Evolutionary conservation across 179 eudicot genomes (phyloP), one percentile per base, ranked within the genome.

Genomic region (Silene noctiflora): DNA sequence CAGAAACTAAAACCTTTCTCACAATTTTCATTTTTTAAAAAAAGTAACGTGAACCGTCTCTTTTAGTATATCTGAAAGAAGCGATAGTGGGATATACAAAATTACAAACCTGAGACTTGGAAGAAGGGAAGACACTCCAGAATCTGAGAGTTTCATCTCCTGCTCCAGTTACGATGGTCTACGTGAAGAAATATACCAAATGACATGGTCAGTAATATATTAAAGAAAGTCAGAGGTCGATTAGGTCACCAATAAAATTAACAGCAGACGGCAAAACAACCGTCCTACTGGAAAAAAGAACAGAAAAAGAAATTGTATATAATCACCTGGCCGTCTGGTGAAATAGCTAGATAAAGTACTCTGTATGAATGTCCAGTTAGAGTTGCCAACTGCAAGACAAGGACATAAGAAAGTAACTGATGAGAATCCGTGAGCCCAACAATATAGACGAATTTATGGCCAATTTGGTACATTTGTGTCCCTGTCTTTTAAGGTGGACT

Each of bases 91-190:
- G 21, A 16, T 33, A 17, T 42, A 44, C 59, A n/a, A n/a, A n/a
- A n/a, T n/a, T n/a, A n/a, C n/a, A 13, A 44, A 69, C 75, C 91
- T 91, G 96, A 82, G 96, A 91, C 78, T 92, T 94, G 16, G 96
- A 91, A 68, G 97, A 92, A 76, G 98, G 98, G 81, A 94, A 94
- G 61, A 92, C 95, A 74, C 89, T 92, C 98, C 98, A 94, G 83
- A 94, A 94, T 82, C 97, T 79, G 24, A 94, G 96, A 20, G 98
- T 94, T 84, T 94, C 98, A 77, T 94, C 98, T 80, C 98, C 98
- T 25, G 98, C 98, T 76, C 98, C 98, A 7, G 98, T 94, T 44
- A 92, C 98, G 77, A 94, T 92, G 60, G 97, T 92, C 98, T 94
- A 87, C 42, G 75, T 72, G 19, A 81, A 84, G 42, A 74, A 44